Base-by-base conservation (phyloP, 768 basidiomycete species). In the Asterophora parasitica region DNA sequence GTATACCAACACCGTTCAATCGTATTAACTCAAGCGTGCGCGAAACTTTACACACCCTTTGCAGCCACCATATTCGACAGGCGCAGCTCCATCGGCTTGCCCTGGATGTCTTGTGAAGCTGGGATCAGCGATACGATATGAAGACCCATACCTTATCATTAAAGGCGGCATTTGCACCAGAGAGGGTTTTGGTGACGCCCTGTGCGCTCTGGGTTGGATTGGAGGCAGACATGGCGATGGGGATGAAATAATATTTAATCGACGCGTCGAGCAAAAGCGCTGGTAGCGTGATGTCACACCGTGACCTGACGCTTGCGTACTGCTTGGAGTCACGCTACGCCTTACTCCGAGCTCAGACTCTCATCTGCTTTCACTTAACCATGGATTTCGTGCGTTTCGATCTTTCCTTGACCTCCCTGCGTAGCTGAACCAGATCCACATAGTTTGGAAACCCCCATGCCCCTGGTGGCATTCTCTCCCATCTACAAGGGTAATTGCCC, bases 21-120 rank as follows among this genome's bases (percentile, higher is more conserved):
- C 10, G 4, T 4, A 37, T 15, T 11, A 19, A 44, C 5, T 11
- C 33, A 10, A 28, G 17, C 32, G 37, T 33, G 9, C 28, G 39
- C 7, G 19, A 27, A 35, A 31, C 35, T 6, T 4, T 30, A 66
- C 68, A n/a, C 46, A 85, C 91, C 91, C 76, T 98, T 98, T 19
- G 95, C 95, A 35, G 95, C 95, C 52, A 94, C 85, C 89, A 99
- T 84, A 67, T 98, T 99, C 42, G 92, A 95, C 69, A 94, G 71
- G 55, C 95, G 85, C 55, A 98, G 84, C 69, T 99, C 95, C 86
- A 94, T 97, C 13, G 94, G 93, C 70, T 99, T 98, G 53, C 92
- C 90, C 91, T 96, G 56, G 19, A 56, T 42, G 54, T 65, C 64
- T 52, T 53, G 66, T 69, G 60, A 57, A 54, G 42, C 42, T 46